A percentile compares a stretch with the other conserved stretches of the same genome.
These are phyloP conservation scores for Vaccinium corymbosum DNA, from an alignment of 148 eudicot genomes.

Conservation along the genomic window DNA sequence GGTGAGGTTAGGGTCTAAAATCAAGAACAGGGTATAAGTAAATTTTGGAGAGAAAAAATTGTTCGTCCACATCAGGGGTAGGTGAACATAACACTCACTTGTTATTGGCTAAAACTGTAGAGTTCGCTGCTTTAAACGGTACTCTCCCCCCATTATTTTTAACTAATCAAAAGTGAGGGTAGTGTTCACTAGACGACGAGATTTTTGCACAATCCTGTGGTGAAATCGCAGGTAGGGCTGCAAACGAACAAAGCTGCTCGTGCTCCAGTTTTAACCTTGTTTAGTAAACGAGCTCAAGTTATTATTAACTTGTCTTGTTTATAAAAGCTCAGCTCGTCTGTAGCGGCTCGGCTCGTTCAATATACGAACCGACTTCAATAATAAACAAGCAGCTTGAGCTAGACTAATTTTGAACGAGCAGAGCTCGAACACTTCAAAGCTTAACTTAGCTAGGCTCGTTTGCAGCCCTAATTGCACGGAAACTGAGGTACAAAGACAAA, in stretches of 20 bases:
- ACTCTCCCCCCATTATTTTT: background rate
- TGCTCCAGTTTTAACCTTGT: background rate
- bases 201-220: background rate
- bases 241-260: background rate
- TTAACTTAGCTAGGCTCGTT: background rate
- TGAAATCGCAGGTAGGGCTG: background rate
- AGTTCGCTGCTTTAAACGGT: background rate
- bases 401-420: background rate
- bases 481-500: background rate
- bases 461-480: background rate
- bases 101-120: background rate
- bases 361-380: background rate
- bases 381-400: background rate
- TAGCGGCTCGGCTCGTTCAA: background rate
- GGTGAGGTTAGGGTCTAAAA: background rate
- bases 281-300: background rate
- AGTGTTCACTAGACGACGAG: background rate
- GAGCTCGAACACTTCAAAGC: background rate
- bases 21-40: background rate
- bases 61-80: background rate
- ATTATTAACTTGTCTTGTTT: background rate
- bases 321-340: background rate
- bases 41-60: background rate
- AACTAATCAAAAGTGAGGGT: conserved; percentile 3
- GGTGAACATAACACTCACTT: background rate